Conservation (phyloP, 2,329 filamentous ascomycete species). For the Trichoderma atroviride region DNA sequence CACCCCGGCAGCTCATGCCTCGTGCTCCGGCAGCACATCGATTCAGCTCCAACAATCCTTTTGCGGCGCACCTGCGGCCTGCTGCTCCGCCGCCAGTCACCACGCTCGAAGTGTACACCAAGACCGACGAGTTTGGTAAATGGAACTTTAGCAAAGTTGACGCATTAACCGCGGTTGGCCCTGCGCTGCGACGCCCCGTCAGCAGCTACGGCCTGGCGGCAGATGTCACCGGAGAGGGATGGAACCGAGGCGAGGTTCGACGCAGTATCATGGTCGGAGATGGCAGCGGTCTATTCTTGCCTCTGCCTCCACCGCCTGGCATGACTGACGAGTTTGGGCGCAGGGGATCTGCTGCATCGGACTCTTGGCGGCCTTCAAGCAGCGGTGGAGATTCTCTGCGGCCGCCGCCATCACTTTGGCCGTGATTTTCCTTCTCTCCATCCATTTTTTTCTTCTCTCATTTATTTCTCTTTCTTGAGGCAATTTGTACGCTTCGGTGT, state of each 20-base stretch:
- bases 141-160: slow-evolving; percentile 61
- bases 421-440: neutral
- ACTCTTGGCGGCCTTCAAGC: slow-evolving; percentile 35
- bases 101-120: slow-evolving; percentile 63
- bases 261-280: slow-evolving; percentile 58
- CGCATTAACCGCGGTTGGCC: slow-evolving; percentile 37
- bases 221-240: slow-evolving; percentile 52
- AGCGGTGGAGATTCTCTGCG: slow-evolving; percentile 24
- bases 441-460: neutral
- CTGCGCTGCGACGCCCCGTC: slow-evolving; percentile 46
- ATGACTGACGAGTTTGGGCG: neutral
- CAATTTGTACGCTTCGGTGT: slow-evolving; percentile 4
- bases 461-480: neutral
- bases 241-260: slow-evolving; percentile 55
- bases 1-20: slow-evolving; percentile 37
- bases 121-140: slow-evolving; percentile 59
- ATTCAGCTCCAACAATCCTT: slow-evolving; percentile 65
- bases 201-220: slow-evolving; percentile 62
- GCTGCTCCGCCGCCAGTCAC: slow-evolving; percentile 48
- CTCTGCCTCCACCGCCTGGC: slow-evolving; percentile 47
- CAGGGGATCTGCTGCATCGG: slow-evolving; percentile 29
- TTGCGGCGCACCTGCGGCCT: slow-evolving; percentile 44
- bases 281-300: slow-evolving; percentile 55
- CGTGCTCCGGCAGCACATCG: slow-evolving; percentile 39
- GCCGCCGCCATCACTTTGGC: slow-evolving; percentile 19